Base-by-base conservation (phyloP, 805 yeast genomes). In the Ascoidea tarda region DNA sequence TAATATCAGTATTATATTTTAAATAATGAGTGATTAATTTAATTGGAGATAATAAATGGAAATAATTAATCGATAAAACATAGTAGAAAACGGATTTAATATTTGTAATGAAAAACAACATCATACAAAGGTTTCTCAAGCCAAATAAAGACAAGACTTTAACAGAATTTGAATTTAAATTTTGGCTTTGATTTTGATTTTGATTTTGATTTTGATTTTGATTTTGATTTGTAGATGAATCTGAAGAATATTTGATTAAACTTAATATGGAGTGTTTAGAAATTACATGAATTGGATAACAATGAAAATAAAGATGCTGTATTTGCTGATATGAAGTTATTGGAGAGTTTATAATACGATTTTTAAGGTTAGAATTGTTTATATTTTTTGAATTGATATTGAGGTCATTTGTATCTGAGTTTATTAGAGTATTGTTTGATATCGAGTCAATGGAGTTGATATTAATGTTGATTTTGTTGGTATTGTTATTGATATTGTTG, bases 81-180 rank as follows among this genome's bases (percentile, higher is more conserved):
- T 71, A 72, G 47, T 65, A 67, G 47, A 65, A 56, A 42, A 70
- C 55, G 33, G 71, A 60, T n/a, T 74, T 65, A 46, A 70, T 55
- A 50, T 72, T 70, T 44, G 73, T 70, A 33, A 65, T 60, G 32
- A 64, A 60, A 31, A 73, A 63, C 2, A 69, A 58, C 12, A 72
- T 64, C 64, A 70, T 60, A 12, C 68, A 63, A 49, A 73, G 59
- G 53, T 72, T 73, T 48, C 66, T 65, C 58, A 72, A 66, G 14
- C 76, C 76, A 14, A 52, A 56, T 6, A 56, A 47, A 8, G 58
- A 56, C 10, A 56, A 31, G 12, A 33, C 21, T 12, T n/a, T 16
- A 31, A 33, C 42, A 12, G 31, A 28, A 10, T 8, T 10, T 16
- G 16, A 32, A 5, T 48, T 33, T 6, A 32, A 46, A 32, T 46